phyloP scores from a whole-genome alignment of 441 rosid genomes.

The Sinapis alba region DNA sequence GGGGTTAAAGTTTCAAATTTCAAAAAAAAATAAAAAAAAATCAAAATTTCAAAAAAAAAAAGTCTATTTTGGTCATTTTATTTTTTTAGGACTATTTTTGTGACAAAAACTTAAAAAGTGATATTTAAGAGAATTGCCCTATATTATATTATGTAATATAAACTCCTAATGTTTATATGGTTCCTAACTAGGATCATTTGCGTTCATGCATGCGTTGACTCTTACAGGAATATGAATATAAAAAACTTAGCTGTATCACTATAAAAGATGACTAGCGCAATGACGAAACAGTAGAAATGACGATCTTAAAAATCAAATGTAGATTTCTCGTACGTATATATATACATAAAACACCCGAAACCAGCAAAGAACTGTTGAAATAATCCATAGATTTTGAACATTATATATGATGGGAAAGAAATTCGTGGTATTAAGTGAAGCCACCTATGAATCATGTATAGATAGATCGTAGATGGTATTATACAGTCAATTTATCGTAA shows the following conservation, averaged over 20 bases:
- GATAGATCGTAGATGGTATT: not conserved
- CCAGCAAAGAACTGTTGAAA: constrained; percentile 29
- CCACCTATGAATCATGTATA: constrained; percentile 14
- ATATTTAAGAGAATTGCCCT: too few species aligned
- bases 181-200: not conserved
- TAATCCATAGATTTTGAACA: constrained; percentile 9
- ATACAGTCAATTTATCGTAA: constrained; percentile 13
- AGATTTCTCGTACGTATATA: constrained; percentile 28
- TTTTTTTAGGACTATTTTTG: too few species aligned
- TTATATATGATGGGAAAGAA: constrained; percentile 7
- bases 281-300: constrained; percentile 38
- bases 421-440: constrained; percentile 16
- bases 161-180: not conserved
- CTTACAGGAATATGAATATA: not conserved
- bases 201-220: constrained; percentile 36
- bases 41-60: too few species aligned
- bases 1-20: too few species aligned
- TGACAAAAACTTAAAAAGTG: too few species aligned
- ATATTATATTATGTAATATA: not conserved
- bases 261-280: constrained; percentile 23
- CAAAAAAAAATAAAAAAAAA: too few species aligned
- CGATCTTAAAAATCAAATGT: constrained; percentile 15
- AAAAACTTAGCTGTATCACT: constrained; percentile 32
- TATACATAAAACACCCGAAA: constrained; percentile 6
- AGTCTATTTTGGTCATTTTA: too few species aligned